A percentile compares a stretch with the other conserved stretches of the same genome.
These are phyloP conservation scores for Hypomyces perniciosus DNA, from an alignment of 2,329 filamentous ascomycete species.

Conservation along the genomic window DNA sequence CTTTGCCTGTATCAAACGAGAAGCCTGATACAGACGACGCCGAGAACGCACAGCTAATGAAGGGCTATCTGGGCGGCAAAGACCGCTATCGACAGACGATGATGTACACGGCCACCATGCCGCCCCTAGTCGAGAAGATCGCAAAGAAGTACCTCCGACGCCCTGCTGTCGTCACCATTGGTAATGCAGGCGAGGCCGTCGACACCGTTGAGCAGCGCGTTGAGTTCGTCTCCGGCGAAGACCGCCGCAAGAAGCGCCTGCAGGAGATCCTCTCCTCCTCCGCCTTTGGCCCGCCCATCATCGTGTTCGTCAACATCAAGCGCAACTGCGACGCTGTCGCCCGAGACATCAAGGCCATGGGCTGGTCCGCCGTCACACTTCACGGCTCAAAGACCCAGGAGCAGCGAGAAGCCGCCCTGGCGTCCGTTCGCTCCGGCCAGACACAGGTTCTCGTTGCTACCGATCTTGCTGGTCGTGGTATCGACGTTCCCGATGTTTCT, in stretches of 20 bases:
- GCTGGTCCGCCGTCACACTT: slow-evolving; percentile 81
- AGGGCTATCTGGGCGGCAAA: slow-evolving; percentile 64
- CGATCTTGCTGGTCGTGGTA: slow-evolving; percentile 92
- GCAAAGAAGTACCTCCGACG: slow-evolving; percentile 94
- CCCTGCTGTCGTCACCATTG: slow-evolving; percentile 90
- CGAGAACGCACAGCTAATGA: slow-evolving; percentile 82
- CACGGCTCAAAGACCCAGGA: slow-evolving; percentile 97
- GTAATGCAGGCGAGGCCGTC: slow-evolving; percentile 89
- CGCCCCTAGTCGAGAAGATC: slow-evolving; percentile 83
- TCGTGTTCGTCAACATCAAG: slow-evolving; percentile 99
- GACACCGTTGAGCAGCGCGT: slow-evolving; percentile 97
- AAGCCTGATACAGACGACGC: slow-evolving; percentile 93
- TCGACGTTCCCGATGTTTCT: slow-evolving; percentile 90
- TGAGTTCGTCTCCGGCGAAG: slow-evolving; percentile 84
- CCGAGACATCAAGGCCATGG: slow-evolving; percentile 89
- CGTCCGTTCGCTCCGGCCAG: slow-evolving; percentile 71
- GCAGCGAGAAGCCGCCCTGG: slow-evolving; percentile 88
- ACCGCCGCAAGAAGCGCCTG: slow-evolving; percentile 95
- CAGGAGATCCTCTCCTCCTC: slow-evolving; percentile 76
- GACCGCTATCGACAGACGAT: slow-evolving; percentile 93
- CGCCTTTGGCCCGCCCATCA: slow-evolving; percentile 83
- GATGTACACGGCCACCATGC: slow-evolving; percentile 99
- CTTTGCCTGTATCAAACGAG: slow-evolving; percentile 84
- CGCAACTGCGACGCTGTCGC: slow-evolving; percentile 95
- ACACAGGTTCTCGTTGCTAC: slow-evolving; percentile 91